Evolutionary conservation across 2,329 filamentous ascomycete genomes (phyloP).

Genomic region (Sphaerostilbella broomeana): DNA sequence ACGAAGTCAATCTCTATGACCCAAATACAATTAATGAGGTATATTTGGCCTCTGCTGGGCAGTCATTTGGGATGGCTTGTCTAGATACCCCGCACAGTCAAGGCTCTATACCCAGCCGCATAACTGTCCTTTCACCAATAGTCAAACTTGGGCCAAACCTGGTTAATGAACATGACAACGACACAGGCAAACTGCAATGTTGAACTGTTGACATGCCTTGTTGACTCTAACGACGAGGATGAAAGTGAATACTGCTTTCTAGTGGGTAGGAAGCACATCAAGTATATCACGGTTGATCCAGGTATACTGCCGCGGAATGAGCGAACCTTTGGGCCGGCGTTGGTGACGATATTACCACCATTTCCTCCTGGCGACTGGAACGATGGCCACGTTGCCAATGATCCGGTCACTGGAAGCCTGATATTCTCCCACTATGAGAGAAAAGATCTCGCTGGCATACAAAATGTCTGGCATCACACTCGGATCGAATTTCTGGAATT

Average conservation of each 20-base stretch:
- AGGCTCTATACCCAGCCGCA: too few species aligned
- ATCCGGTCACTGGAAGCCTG: slow-evolving; percentile 19
- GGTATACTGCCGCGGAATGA: slow-evolving; percentile 28
- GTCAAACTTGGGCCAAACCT: too few species aligned
- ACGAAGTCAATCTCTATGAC: too few species aligned
- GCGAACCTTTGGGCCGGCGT: slow-evolving; percentile 26
- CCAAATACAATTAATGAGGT: too few species aligned
- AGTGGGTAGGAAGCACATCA: slow-evolving; percentile 30
- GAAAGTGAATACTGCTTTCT: slow-evolving; percentile 33
- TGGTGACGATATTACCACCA: slow-evolving; percentile 28
- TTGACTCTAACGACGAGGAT: slow-evolving; percentile 21
- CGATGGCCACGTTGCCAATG: slow-evolving; percentile 26
- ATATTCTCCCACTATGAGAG: slow-evolving; percentile 23
- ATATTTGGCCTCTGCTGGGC: too few species aligned
- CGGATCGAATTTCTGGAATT: slow-evolving; percentile 31
- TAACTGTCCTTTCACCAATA: too few species aligned
- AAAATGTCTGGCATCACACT: slow-evolving; percentile 28
- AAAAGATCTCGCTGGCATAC: slow-evolving; percentile 25
- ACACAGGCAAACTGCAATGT: slow-evolving; percentile 19
- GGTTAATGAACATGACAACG: too few species aligned
- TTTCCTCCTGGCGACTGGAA: slow-evolving; percentile 37
- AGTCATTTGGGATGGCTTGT: too few species aligned
- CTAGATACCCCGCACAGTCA: too few species aligned
- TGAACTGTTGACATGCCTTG: slow-evolving; percentile 20
- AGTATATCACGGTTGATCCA: slow-evolving; percentile 35